Evolutionary conservation across 768 basidiomycete species (phyloP), one percentile per base, ranked within the genome.

Genomic region (Auriscalpium microsporum): DNA sequence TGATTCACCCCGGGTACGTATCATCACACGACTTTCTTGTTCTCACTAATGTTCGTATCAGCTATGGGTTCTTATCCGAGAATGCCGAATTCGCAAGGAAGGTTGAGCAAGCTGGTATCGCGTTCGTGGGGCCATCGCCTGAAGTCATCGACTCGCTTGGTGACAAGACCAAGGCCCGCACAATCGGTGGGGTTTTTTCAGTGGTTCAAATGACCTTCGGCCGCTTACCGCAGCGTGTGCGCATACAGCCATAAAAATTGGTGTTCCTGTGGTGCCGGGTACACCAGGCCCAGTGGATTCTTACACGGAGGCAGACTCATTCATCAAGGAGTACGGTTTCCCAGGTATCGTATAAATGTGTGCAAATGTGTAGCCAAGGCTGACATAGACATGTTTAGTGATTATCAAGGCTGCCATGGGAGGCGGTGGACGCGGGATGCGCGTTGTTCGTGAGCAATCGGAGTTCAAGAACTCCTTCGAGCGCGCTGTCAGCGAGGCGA

Each of bases 391-490:
- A 17, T 16, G 34, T 10, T 69, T 68, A 86, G 93, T 99, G 53
- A 97, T 99, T 70, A 97, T 99, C 82, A 99, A 98, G 74, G 96
- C 96, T 40, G 95, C 95, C 9, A 94, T 96, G 90, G 95, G 95
- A 56, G 95, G 94, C 56, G 95, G 95, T 63, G 96, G 96, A 53
- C 91, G 95, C 63, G 96, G 96, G 57, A 99, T 98, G 96, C 90
- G 96, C 65, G 95, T 99, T 54, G 96, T 99, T 36, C 85, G 92
- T 59, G 91, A 94, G 65, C 87, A 94, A 69, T 85, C 86, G 34
- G 87, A 92, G 63, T 97, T 98, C 79, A 79, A 92, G 73, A 76
- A 80, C 55, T 76, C 88, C 8, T 98, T 98, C 69, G 81, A 92
- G 66, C 87, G 93, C 56, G 95, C 96, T 13, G 92, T 93, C 58